Evolutionary conservation across 306 rosid genomes (phyloP), one percentile per base, ranked within the genome.

Genomic region (Prunus persica): DNA sequence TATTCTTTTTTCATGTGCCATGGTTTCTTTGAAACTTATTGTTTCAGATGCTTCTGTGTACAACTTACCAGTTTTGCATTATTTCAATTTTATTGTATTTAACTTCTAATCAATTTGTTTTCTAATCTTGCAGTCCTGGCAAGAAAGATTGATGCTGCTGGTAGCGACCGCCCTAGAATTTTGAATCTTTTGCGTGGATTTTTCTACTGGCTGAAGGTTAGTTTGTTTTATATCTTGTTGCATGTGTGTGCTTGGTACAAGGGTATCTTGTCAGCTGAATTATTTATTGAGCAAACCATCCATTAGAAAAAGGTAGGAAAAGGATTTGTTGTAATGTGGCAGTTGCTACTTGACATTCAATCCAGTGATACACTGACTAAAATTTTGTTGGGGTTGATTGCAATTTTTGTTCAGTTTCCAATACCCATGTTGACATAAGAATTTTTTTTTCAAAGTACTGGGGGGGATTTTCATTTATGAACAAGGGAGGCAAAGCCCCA

Each of bases 131-230:
- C 89, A 95, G 98, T 79, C 77, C 72, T 92, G 54, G 67, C 50
- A 3, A 25, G 73, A 62, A 84, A 84, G 74, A 49, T 75, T 41
- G 49, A 62, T 52, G 77, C 78, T 80, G 87, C 76, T 65, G 11
- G 38, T 6, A 56, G 65, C n/a, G 77, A 87, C 80, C 71, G 54
- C 18, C 74, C 12, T 54, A 89, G 16, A 76, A 73, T 69, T 74
- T 73, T 90, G 84, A 85, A 84, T 84, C 85, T 95, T 56, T 72
- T 89, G 47, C 98, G 97, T 58, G 98, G 93, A 69, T 92, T 90
- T 73, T 52, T 82, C 73, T 90, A 85, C 84, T 95, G 92, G 93
- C 71, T 92, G 86, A 15, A 88, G 86, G 97, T 94, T 69, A 84
- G 86, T 80, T 65, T 47, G 24, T 61, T 50, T 27, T 43, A 11